Base-by-base conservation (phyloP, 2,329 filamentous ascomycete genomes). In the Fusarium camptoceras region DNA sequence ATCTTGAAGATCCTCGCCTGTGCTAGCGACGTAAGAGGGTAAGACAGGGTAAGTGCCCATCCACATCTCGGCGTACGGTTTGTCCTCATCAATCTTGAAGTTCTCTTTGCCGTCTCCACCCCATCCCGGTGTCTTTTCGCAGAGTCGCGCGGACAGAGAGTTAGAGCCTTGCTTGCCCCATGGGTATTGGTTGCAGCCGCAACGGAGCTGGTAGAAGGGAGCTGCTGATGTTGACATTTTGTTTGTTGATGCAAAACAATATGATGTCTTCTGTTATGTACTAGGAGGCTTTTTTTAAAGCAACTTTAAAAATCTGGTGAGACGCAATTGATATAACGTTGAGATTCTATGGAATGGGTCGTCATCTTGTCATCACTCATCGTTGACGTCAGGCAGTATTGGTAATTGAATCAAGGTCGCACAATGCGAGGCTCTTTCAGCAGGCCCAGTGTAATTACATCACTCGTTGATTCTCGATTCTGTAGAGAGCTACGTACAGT, bases 21-120 rank as follows among this genome's bases (percentile, higher is more conserved):
- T 90, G 24, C 83, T 81, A 18, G 91, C 80, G 2, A 92, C 82
- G 56, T 88, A 87, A 2, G 89, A 91, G 0, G 91, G 91, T 27
- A 91, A 86, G 41, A 88, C 88, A 1, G 91, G 91, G 75, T 94
- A 93, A 46, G 92, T 93, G 6, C 91, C 91, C 83, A 94, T 91
- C 91, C 91, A 94, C 85, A 91, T 88, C 85, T 86, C 84, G 1
- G 84, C 84, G 75, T 94, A 94, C 9, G 83, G 79, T 71, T 88
- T 84, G 60, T 85, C 82, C 57, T 92, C 86, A 24, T 93, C 84
- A 50, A 94, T 85, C 64, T 86, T 83, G 80, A 91, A 91, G 37
- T 84, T 83, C 18, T 63, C 58, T 12, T 71, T 68, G 3, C 50
- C 66, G 6, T 75, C 56, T 31, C 64, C 70, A 15, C 53, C 69